Percentiles rank a stretch among this genome's conserved stretches.
phyloP scores from a whole-genome alignment of 2,329 filamentous ascomycete genomes.

The Raffaelea albimanens region DNA sequence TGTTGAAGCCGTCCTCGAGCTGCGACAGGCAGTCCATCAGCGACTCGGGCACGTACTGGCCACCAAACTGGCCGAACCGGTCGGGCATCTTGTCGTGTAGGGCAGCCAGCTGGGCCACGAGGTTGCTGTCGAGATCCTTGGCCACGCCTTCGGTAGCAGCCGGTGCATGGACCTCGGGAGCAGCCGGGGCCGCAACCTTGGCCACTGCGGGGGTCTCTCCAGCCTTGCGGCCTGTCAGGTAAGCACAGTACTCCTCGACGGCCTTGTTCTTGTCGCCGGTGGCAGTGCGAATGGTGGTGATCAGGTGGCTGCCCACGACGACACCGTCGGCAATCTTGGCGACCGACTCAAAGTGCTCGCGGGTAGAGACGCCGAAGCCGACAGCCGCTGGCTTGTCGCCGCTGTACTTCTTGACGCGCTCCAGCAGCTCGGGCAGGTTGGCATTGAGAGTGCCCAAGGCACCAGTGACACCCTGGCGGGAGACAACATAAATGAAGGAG shows the following conservation, averaged over 20 bases:
- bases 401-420: conserved; percentile 83
- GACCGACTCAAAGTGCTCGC: conserved; percentile 85
- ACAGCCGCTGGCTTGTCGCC: conserved; percentile 85
- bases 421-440: conserved; percentile 71
- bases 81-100: conserved; percentile 73
- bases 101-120: conserved; percentile 77
- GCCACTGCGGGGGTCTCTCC: conserved; percentile 18
- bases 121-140: conserved; percentile 39
- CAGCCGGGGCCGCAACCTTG: conserved; percentile 50
- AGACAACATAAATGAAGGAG: conserved; percentile 98
- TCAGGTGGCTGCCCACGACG: conserved; percentile 92
- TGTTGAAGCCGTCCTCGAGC: conserved; percentile 83
- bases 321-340: conserved; percentile 82
- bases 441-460: conserved; percentile 75
- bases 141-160: conserved; percentile 45
- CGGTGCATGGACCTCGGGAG: conserved; percentile 48
- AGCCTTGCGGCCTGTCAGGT: conserved; percentile 42
- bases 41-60: conserved; percentile 94
- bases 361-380: conserved; percentile 91
- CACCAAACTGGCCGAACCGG: conserved; percentile 91
- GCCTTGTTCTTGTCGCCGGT: conserved; percentile 49
- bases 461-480: conserved; percentile 92
- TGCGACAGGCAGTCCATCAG: conserved; percentile 94
- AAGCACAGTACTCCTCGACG: conserved; percentile 79
- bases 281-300: conserved; percentile 67